These are phyloP conservation scores for Vanrija humicola DNA, from an alignment of 1,284 basidiomycete species.

Conservation along the genomic window DNA sequence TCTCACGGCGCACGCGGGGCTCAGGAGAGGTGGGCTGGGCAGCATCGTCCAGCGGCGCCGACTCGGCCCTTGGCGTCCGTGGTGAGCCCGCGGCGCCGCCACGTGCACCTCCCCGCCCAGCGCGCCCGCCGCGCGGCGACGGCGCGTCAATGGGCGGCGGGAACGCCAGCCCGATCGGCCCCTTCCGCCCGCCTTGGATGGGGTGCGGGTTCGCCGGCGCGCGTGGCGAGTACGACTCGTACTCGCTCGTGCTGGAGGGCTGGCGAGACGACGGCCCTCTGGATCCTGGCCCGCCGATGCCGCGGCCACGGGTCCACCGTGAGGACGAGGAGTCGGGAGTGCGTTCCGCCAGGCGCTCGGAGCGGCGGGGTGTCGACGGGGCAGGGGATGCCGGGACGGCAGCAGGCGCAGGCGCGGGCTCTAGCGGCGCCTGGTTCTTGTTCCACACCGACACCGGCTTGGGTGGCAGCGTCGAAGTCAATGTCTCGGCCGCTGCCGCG, in stretches of 20 bases:
- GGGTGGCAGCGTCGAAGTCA: neutral
- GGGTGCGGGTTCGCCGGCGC: constrained; percentile 25
- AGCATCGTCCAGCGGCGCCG: neutral
- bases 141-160: constrained; percentile 27
- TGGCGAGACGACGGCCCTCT: neutral
- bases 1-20: constrained; percentile 29
- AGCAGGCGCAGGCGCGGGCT: neutral
- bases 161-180: constrained; percentile 34
- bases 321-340: neutral
- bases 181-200: constrained; percentile 34
- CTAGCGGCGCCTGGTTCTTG: neutral
- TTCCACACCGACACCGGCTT: constrained; percentile 3
- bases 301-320: neutral
- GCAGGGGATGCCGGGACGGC: neutral
- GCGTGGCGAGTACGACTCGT: neutral
- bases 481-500: neutral
- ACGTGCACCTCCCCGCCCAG: neutral
- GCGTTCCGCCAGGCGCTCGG: neutral
- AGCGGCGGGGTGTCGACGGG: neutral
- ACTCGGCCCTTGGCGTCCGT: neutral
- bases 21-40: constrained; percentile 1
- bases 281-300: neutral
- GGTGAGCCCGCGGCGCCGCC: too few species aligned
- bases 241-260: neutral
- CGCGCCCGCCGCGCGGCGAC: constrained; percentile 1